Evolutionary conservation across 164 flowering plant genomes (phyloP).

Genomic region (Chimonanthus salicifolius): DNA sequence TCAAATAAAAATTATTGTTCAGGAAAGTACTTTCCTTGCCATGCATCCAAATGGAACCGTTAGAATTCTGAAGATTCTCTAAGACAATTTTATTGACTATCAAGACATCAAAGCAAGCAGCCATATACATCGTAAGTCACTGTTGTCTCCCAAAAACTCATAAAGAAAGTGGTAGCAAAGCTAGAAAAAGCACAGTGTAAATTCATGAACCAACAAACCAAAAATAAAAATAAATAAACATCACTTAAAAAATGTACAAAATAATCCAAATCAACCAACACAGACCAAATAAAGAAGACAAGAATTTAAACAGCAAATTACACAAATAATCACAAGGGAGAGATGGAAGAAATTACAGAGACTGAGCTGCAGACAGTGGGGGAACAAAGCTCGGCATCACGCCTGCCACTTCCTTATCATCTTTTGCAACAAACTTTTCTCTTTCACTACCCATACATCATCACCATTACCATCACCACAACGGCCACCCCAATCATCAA

Average conservation of each 20-base stretch:
- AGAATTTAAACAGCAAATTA: not conserved
- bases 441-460: constrained; percentile 20
- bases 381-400: constrained; percentile 34
- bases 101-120: not conserved
- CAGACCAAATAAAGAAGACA: not conserved
- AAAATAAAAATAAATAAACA: not conserved
- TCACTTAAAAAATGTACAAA: not conserved
- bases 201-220: not conserved
- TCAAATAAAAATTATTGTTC: too few species aligned
- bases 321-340: not conserved
- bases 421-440: constrained; percentile 9
- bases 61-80: too few species aligned
- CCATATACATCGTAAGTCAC: not conserved
- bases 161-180: not conserved
- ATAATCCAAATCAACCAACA: not conserved
- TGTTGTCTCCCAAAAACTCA: not conserved
- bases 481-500: constrained; percentile 3
- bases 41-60: too few species aligned
- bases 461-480: constrained; percentile 11
- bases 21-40: too few species aligned
- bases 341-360: constrained; percentile 13
- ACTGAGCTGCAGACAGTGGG: constrained; percentile 10
- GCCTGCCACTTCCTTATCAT: constrained; percentile 21
- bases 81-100: too few species aligned
- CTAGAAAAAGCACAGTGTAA: not conserved